Conservation (phyloP, 2,329 filamentous ascomycete species). For the Neocatenulostroma microsporum region DNA sequence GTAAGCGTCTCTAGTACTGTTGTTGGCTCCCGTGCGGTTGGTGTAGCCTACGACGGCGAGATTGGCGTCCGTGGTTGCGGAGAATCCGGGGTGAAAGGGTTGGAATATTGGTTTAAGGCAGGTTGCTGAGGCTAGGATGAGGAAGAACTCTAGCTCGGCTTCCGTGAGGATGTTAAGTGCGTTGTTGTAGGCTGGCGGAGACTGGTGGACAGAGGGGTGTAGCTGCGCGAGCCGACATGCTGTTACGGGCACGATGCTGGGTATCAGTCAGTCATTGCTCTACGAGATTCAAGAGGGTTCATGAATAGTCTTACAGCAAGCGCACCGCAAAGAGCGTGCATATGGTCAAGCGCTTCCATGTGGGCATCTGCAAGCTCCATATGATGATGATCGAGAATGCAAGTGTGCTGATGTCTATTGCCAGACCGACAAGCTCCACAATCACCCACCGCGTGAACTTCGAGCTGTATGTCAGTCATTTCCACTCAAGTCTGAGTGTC, state of each 20-base stretch:
- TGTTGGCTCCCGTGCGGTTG: background rate
- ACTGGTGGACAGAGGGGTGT: background rate
- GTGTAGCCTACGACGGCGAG: background rate
- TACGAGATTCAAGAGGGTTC: background rate
- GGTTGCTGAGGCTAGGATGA: slow-evolving; percentile 5
- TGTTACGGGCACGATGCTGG: slow-evolving; percentile 1
- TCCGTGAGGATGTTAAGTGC: slow-evolving; percentile 2
- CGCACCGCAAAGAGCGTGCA: slow-evolving; percentile 4
- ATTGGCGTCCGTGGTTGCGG: background rate
- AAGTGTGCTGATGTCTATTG: slow-evolving; percentile 1
- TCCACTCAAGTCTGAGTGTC: no score
- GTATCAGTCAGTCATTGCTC: background rate
- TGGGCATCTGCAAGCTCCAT: slow-evolving; percentile 3
- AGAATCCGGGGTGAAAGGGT: slow-evolving; percentile 6
- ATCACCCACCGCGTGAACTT: slow-evolving; percentile 1
- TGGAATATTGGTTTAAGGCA: slow-evolving; percentile 6
- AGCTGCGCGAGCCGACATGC: background rate
- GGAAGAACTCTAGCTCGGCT: background rate
- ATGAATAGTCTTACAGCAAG: slow-evolving; percentile 1
- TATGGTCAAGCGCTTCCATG: slow-evolving; percentile 3
- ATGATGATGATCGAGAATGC: slow-evolving; percentile 1
- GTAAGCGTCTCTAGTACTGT: background rate
- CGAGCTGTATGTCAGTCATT: background rate
- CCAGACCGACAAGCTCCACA: slow-evolving; percentile 2
- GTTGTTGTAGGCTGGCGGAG: background rate